Base-by-base conservation (phyloP, 495 filamentous ascomycete genomes). In the Aspergillus sclerotioniger region DNA sequence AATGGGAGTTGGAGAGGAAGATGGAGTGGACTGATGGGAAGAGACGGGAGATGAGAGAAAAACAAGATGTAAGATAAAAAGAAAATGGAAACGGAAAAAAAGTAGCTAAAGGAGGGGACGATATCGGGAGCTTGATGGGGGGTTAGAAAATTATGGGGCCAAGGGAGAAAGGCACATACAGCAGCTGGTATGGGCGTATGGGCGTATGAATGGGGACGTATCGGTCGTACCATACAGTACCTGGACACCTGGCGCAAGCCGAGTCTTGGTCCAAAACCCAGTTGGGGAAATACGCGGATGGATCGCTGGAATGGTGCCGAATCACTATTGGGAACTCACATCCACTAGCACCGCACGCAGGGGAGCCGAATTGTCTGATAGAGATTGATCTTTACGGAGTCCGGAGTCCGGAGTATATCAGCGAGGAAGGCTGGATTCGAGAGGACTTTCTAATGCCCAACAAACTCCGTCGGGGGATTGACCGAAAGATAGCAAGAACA, bases 61-160 rank as follows among this genome's bases (percentile, higher is more conserved):
- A 56, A 62, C 39, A 53, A 57, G 33, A 21, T 54, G 51, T 39
- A 37, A 56, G 37, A 41, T 41, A 41, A 41, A 41, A 41, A 41
- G 33, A n/a, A 41, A 41, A 41, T 41, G 37, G 13, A 41, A 41
- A 41, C 5, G 13, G 13, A 52, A 52, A 29, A 58, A 58, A 41
- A 43, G 15, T 17, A 28, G n/a, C 13, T n/a, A 31, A 32, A 31
- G 47, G 31, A 31, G 47, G 56, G 60, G 55, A 62, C 60, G 60
- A 62, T 62, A 62, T 62, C 60, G 60, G 60, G 60, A 62, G 51
- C 60, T 50, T 62, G 60, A 58, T 51, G 60, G 54, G 54, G 59
- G 59, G 51, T 32, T n/a, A 51, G 44, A 47, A 41, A 51, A 51
- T 50, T 50, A 50, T 50, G 47, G 47, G 47, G 47, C 47, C 28